Conservation (phyloP, 352 stramenopile species). For the Phytophthora fragariaefolia region DNA sequence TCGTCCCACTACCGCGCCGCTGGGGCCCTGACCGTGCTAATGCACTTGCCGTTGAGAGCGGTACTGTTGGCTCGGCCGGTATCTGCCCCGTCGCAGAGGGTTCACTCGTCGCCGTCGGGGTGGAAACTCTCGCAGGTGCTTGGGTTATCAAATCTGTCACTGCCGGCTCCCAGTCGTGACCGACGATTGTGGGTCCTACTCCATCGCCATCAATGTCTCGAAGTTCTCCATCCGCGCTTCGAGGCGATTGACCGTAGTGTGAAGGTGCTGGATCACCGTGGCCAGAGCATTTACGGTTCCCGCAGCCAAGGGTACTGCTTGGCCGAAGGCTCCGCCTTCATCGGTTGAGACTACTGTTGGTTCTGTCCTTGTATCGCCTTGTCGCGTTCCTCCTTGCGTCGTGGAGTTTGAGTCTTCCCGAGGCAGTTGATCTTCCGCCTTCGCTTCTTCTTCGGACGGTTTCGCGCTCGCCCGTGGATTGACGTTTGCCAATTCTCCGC, state of each 20-base stretch:
- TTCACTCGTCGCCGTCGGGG: not conserved
- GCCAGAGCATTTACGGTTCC: not conserved
- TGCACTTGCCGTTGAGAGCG: too few relatives aligned
- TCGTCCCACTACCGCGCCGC: too few relatives aligned
- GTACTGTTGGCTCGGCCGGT: too few relatives aligned
- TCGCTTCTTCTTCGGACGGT: not conserved
- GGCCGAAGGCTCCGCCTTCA: not conserved
- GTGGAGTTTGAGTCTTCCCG: not conserved
- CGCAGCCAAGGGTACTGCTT: not conserved
- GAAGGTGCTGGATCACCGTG: not conserved
- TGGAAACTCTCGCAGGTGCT: not conserved
- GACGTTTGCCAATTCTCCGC: not conserved
- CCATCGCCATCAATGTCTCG: not conserved
- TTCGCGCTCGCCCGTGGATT: not conserved
- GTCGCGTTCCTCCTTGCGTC: not conserved
- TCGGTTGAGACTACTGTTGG: not conserved
- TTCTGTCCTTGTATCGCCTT: not conserved
- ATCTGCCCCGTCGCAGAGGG: too few relatives aligned
- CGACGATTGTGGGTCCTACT: not conserved
- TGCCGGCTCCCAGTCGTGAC: not conserved
- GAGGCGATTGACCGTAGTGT: not conserved
- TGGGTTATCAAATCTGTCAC: not conserved
- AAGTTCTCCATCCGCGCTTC: not conserved
- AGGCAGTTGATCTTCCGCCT: not conserved
- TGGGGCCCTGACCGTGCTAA: too few relatives aligned